Conservation (phyloP, 768 basidiomycete species). For the Leccinum boreale region DNA sequence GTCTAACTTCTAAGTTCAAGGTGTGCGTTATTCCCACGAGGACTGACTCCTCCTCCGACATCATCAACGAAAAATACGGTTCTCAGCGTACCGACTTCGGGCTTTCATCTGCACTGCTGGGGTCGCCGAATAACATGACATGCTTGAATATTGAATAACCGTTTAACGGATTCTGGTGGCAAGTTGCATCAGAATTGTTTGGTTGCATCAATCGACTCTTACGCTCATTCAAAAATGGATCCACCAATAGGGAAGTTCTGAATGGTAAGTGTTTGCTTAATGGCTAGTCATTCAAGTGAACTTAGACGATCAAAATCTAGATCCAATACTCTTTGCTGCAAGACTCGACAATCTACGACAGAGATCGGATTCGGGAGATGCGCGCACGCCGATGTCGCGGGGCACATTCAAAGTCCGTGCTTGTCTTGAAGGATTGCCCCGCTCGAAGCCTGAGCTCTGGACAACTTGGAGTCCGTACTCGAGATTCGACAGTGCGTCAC, state of each 20-base stretch:
- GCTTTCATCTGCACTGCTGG: constrained; percentile 29
- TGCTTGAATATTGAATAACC: constrained; percentile 33
- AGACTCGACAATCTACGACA: neutral
- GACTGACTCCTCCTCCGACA: constrained; percentile 20
- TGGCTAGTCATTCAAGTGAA: neutral
- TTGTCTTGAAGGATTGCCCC: neutral
- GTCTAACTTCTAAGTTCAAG: no score
- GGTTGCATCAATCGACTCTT: neutral
- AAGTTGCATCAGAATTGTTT: constrained; percentile 40
- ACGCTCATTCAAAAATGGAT: neutral
- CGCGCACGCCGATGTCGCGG: neutral
- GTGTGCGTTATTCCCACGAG: neutral
- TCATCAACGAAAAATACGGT: constrained; percentile 38
- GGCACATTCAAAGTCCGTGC: neutral
- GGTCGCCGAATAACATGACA: constrained; percentile 26
- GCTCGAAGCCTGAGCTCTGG: neutral
- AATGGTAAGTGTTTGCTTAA: neutral
- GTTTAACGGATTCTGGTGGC: constrained; percentile 28
- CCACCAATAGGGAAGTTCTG: neutral
- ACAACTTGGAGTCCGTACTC: neutral
- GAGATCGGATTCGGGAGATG: neutral
- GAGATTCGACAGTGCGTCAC: neutral
- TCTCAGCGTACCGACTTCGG: constrained; percentile 43
- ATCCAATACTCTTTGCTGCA: neutral
- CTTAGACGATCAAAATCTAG: neutral